Base-by-base conservation (phyloP, 2,329 filamentous ascomycete genomes). In the Macrophomina phaseolina region DNA sequence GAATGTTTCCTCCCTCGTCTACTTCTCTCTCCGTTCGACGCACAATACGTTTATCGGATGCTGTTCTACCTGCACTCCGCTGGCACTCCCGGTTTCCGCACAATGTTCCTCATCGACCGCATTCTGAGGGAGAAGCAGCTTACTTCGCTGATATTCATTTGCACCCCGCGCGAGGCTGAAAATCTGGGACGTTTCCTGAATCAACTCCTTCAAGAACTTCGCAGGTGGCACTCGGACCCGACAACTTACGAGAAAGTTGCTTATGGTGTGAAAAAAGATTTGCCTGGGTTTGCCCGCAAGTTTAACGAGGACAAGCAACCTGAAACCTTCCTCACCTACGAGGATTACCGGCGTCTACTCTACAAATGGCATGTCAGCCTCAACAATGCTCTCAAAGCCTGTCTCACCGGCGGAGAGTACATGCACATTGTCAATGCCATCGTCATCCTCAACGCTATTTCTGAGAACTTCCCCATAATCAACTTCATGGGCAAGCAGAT, bases 391-490 rank as follows among this genome's bases (percentile, higher is more conserved):
- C 82, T 99, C 65, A 94, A 93, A 76, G 86, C 86, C 45, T 97
- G 94, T 76, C 84, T 99, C 55, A 88, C 88, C 18, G 90, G 90
- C 34, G 89, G 87, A 38, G 94, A 98, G 79, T 99, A 95, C 87
- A 97, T 97, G 91, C 94, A 97, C 77, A 97, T 98, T 75, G 90
- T 94, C 65, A 99, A 99, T 76, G 93, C 93, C 52, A 96, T 98
- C 71, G 95, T 91, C 67, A 85, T 98, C 4, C 84, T 99, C 67
- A 96, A 95, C 76, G 86, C 88, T 11, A 85, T 97, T 56, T 86
- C 92, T 30, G 89, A 93, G 61, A 86, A 89, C 73, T 99, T 97
- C 84, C 96, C 95, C 4, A 90, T 90, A 16, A 88, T 98, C 67
- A 93, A 97, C 74, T 95, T 93, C 77, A 94, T 97, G 85, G 95